Base-by-base conservation (phyloP, 805 yeast genomes). In the Cyberlindnera subsufficiens region DNA sequence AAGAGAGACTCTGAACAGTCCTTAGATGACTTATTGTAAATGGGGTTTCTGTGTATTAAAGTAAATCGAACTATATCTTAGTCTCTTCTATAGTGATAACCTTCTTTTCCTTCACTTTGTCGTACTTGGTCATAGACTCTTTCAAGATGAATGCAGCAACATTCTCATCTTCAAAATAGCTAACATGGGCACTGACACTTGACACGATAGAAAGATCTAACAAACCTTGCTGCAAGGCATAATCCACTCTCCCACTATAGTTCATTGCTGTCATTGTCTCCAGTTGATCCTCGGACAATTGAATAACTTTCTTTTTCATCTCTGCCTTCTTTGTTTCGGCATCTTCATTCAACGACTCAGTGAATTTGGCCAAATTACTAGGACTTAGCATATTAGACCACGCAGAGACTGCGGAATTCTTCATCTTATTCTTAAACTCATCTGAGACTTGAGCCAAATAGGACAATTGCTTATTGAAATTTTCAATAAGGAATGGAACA, bases 161-260 rank as follows among this genome's bases (percentile, higher is more conserved):
- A 54, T 89, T 89, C 39, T 78, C 73, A 52, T 88, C 95, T 57
- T 88, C 96, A 59, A 91, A 82, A 60, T 91, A 91, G 37, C 87
- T 79, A 13, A 86, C 79, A 61, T 91, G 99, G 0, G 98, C 93
- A 39, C 86, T 86, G 8, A 91, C 68, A 0, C 96, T 93, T 3
- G 88, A 76, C 10, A 91, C 70, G 30, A 88, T 61, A 25, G 95
- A 85, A 17, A 89, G 74, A 53, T 89, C 96, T 49, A 90, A 74
- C 18, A 82, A 71, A 9, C 91, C 86, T 58, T 82, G 84, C 3
- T 87, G 87, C 19, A 91, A 65, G 3, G 82, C 72, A 60, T 85
- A 88, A 60, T 91, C 99, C 1, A 91, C 69, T 41, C 97, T 69
- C 0, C 96, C 96, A 17, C 77, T 75, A 35, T 75, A 71, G 52